phyloP scores from a whole-genome alignment of 1,139 yeast species.

The Geotrichum klebahnii region DNA sequence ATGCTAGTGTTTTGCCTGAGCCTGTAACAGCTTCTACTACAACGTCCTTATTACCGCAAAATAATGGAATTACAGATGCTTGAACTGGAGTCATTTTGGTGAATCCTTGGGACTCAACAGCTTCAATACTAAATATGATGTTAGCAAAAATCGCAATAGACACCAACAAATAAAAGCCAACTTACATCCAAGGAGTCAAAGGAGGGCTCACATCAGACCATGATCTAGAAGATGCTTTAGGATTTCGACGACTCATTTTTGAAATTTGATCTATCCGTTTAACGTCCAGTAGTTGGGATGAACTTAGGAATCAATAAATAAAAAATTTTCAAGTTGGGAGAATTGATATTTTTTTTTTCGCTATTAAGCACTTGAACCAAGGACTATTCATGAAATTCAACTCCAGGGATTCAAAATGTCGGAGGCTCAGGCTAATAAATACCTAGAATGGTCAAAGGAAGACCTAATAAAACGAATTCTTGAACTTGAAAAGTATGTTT shows the following conservation, averaged over 20 bases:
- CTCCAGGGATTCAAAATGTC: constrained; percentile 1
- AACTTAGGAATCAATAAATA: not conserved
- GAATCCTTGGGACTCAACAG: constrained; percentile 69
- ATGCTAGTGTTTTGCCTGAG: constrained; percentile 90
- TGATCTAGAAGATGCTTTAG: constrained; percentile 27
- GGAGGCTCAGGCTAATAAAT: constrained; percentile 2
- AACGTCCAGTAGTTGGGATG: not conserved
- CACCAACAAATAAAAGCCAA: constrained; percentile 1
- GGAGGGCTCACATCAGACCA: constrained; percentile 33
- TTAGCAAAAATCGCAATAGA: not conserved
- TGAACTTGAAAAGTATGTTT: constrained; percentile 44
- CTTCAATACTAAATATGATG: constrained; percentile 43
- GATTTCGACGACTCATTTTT: constrained; percentile 9
- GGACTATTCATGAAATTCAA: not conserved
- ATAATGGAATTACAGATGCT: constrained; percentile 87
- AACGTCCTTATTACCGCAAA: constrained; percentile 87
- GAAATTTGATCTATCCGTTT: too few relatives aligned
- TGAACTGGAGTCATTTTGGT: constrained; percentile 94
- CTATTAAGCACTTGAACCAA: too few relatives aligned
- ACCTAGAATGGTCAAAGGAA: constrained; percentile 46
- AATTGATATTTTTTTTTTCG: not conserved
- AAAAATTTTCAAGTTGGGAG: constrained; percentile 17
- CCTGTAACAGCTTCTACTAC: constrained; percentile 96
- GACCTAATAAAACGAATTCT: constrained; percentile 49
- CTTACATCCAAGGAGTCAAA: constrained; percentile 35